A percentile compares a stretch with the other conserved stretches of the same genome.
phyloP scores from a whole-genome alignment of 1,139 yeast species.

The Lodderomyces parapsilosis region DNA sequence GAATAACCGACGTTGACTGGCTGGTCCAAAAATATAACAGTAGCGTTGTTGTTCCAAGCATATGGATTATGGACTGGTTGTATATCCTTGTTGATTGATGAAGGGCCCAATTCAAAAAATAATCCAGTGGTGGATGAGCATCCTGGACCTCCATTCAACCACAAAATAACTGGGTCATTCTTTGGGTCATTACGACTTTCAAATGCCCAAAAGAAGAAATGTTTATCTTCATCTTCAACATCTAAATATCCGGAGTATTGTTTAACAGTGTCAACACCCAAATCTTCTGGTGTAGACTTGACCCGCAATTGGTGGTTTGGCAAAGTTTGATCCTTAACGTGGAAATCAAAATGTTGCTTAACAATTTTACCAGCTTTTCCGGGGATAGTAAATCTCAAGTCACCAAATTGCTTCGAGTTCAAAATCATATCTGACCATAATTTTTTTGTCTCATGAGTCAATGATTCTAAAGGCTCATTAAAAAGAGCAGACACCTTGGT shows the following conservation, averaged over 20 bases:
- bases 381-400: constrained; percentile 47
- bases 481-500: constrained; percentile 21
- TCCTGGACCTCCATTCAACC: constrained; percentile 51
- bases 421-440: constrained; percentile 63
- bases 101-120: constrained; percentile 45
- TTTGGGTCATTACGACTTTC: constrained; percentile 47
- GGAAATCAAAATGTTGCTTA: constrained; percentile 54
- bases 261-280: constrained; percentile 76
- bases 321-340: constrained; percentile 43
- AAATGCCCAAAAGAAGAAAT: constrained; percentile 50
- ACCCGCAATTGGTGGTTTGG: constrained; percentile 63
- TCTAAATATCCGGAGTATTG: constrained; percentile 90
- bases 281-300: constrained; percentile 54
- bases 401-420: constrained; percentile 24
- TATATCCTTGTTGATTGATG: constrained; percentile 33
- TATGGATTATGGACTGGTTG: constrained; percentile 41
- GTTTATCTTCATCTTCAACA: constrained; percentile 79
- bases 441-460: constrained; percentile 48
- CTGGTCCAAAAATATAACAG: constrained; percentile 46
- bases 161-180: constrained; percentile 43
- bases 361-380: constrained; percentile 36
- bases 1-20: constrained; percentile 73
- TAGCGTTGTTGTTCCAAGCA: constrained; percentile 46
- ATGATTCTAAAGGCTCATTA: constrained; percentile 45
- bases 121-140: constrained; percentile 45